Evolutionary conservation across 805 yeast genomes (phyloP).

Genomic region (Monosporozyma yasuniensis): DNA sequence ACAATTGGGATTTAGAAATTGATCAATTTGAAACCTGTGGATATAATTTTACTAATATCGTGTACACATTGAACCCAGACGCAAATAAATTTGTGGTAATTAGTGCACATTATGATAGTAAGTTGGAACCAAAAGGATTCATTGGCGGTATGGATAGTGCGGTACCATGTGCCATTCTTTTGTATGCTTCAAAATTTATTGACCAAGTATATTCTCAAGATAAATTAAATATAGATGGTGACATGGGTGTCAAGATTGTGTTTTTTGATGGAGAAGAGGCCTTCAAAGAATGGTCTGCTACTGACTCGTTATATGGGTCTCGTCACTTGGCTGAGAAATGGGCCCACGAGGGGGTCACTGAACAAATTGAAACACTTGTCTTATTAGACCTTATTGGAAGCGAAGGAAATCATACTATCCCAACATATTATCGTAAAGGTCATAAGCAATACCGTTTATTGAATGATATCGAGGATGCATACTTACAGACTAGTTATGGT

Average conservation of each 20-base stretch:
- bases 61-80: constrained; percentile 23
- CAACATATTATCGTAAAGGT: constrained; percentile 37
- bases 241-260: constrained; percentile 37
- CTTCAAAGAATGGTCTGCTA: constrained; percentile 39
- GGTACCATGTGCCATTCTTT: constrained; percentile 44
- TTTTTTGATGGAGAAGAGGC: constrained; percentile 62
- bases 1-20: constrained; percentile 26
- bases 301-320: constrained; percentile 51
- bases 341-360: constrained; percentile 22
- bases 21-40: constrained; percentile 31
- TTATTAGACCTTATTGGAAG: constrained; percentile 45
- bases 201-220: constrained; percentile 11
- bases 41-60: constrained; percentile 32
- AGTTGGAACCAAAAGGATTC: constrained; percentile 41
- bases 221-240: not conserved
- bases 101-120: constrained; percentile 50
- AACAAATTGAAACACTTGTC: constrained; percentile 37
- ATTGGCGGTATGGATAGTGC: constrained; percentile 56
- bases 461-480: constrained; percentile 29
- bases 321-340: constrained; percentile 38
- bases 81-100: constrained; percentile 30
- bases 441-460: constrained; percentile 32
- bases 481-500: not conserved
- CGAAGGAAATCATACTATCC: constrained; percentile 10
- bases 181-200: constrained; percentile 35